Evolutionary conservation across 108 stramenopile genomes (phyloP).

Genomic region (Bacterosira constricta): DNA sequence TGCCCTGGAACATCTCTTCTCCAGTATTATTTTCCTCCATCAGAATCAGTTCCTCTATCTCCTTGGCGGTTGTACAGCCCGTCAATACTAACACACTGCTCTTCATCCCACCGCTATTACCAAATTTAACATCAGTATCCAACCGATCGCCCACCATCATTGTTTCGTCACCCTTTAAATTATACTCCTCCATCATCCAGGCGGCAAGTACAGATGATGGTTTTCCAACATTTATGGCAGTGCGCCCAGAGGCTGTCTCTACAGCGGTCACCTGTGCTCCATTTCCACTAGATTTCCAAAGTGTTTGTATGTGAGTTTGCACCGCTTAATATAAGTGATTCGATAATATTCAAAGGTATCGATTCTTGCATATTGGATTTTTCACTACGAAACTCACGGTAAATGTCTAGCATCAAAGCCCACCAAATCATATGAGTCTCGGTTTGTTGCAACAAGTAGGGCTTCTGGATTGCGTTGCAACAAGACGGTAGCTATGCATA

Average conservation of each 20-base stretch:
- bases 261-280: constrained; percentile 71
- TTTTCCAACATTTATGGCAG: constrained; percentile 82
- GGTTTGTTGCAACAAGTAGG: constrained; percentile 80
- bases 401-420: constrained; percentile 71
- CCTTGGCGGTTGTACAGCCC: constrained; percentile 67
- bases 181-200: constrained; percentile 48
- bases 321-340: no score
- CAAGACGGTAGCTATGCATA: constrained; percentile 77
- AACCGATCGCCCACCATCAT: constrained; percentile 91
- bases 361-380: not conserved
- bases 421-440: constrained; percentile 79
- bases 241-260: constrained; percentile 63
- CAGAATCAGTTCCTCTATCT: constrained; percentile 35
- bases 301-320: not conserved
- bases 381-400: constrained; percentile 28
- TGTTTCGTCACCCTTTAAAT: constrained; percentile 54
- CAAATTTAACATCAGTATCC: constrained; percentile 88
- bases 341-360: no score
- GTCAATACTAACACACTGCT: constrained; percentile 73
- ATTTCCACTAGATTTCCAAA: constrained; percentile 47
- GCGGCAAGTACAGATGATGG: constrained; percentile 62
- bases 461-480: constrained; percentile 73
- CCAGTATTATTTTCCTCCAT: constrained; percentile 27
- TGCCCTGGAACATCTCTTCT: constrained; percentile 56
- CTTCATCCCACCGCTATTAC: constrained; percentile 66